These are phyloP conservation scores for Physcomitrium patens DNA, from an alignment of 225 moss, liverwort and hornwort species.

Conservation along the genomic window DNA sequence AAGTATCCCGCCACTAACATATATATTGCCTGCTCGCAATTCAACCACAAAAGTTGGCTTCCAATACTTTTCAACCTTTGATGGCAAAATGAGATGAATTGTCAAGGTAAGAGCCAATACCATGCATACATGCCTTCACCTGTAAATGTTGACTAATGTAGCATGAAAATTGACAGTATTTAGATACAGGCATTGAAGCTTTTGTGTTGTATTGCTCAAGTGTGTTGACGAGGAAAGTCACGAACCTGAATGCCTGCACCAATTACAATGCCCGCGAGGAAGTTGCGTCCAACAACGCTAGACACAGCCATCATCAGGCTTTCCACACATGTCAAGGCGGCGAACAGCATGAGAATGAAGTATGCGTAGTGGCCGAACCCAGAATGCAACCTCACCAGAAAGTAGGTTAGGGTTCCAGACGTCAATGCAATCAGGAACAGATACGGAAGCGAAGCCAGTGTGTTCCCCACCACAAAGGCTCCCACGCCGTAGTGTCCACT, in stretches of 20 bases:
- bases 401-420: slow-evolving; percentile 49
- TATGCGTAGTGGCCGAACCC: slow-evolving; percentile 58
- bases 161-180: not conserved
- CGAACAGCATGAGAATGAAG: slow-evolving; percentile 58
- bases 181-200: not conserved
- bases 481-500: slow-evolving; percentile 62
- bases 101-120: no score
- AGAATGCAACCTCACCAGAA: slow-evolving; percentile 51
- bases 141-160: not conserved
- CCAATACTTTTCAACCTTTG: not conserved
- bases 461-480: slow-evolving; percentile 59
- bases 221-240: not conserved
- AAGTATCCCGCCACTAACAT: slow-evolving; percentile 59
- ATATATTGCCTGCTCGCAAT: slow-evolving; percentile 47
- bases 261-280: slow-evolving; percentile 56
- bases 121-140: not conserved
- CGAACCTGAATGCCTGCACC: slow-evolving; percentile 63
- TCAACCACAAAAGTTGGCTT: not conserved
- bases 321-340: slow-evolving; percentile 52
- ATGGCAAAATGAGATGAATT: no score
- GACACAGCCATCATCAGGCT: slow-evolving; percentile 66
- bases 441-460: slow-evolving; percentile 50
- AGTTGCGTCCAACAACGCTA: slow-evolving; percentile 56
- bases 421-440: slow-evolving; percentile 50
- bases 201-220: not conserved